Percentiles rank a stretch among this genome's conserved stretches.
Conservation (phyloP, 257 asterid species). For the Salvia miltiorrhiza region DNA sequence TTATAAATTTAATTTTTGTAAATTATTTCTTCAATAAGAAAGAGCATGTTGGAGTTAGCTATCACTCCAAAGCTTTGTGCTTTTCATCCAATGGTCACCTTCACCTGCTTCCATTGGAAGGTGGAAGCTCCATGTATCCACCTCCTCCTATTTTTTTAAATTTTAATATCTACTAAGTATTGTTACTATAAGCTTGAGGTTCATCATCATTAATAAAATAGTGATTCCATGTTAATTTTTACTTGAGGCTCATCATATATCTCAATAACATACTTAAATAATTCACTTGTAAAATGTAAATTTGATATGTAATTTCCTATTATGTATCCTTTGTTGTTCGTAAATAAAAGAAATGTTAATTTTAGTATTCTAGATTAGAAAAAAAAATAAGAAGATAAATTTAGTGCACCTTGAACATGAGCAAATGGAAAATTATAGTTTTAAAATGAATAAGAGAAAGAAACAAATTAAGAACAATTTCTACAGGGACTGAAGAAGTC, state of each 20-base stretch:
- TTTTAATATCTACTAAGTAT: neutral
- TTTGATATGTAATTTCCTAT: too few species aligned
- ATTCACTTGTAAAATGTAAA: too few species aligned
- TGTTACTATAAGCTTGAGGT: too few species aligned
- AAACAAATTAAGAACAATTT: neutral
- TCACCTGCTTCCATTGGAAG: slow-evolving; percentile 41
- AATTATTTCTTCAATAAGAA: slow-evolving; percentile 23
- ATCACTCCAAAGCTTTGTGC: slow-evolving; percentile 37
- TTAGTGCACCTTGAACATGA: neutral
- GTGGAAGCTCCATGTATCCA: neutral
- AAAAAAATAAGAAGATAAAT: too few species aligned
- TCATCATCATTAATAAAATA: neutral
- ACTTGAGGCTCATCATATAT: too few species aligned
- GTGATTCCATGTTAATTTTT: neutral
- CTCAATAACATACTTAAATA: too few species aligned
- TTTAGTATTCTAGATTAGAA: neutral
- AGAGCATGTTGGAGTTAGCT: neutral
- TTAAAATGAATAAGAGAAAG: neutral
- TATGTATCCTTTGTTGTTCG: neutral
- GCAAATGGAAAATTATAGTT: neutral
- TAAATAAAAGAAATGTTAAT: neutral
- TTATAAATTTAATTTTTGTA: neutral
- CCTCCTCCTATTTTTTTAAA: neutral
- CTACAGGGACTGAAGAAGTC: neutral
- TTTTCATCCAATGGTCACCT: slow-evolving; percentile 43